Percentiles rank a stretch among this genome's conserved stretches.
Conservation (phyloP, 1,284 basidiomycete species). For the Mycena sp. region DNA sequence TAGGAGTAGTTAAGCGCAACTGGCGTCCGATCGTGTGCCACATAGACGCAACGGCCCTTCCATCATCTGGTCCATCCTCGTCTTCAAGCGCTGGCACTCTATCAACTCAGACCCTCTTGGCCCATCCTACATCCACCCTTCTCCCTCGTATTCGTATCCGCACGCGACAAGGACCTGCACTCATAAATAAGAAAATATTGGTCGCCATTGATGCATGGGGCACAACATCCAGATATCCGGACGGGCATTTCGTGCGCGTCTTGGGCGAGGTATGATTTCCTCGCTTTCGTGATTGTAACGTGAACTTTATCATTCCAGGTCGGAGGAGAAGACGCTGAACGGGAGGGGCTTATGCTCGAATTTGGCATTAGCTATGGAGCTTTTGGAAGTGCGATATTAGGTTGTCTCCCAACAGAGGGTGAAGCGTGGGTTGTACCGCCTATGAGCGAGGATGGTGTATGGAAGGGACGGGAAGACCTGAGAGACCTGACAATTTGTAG, state of each 20-base stretch:
- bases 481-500: conserved; percentile 91
- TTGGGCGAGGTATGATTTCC: conserved; percentile 71
- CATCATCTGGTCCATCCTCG: conserved; percentile 56
- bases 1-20: conserved; percentile 94
- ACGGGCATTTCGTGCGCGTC: conserved; percentile 96
- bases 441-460: conserved; percentile 69
- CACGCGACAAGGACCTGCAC: conserved; percentile 91
- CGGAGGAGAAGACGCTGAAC: conserved; percentile 96
- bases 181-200: conserved; percentile 95
- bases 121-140: conserved; percentile 91
- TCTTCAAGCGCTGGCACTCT: conserved; percentile 83
- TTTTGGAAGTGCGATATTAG: conserved; percentile 94
- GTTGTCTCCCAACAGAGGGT: conserved; percentile 91
- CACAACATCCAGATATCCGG: conserved; percentile 88
- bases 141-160: conserved; percentile 95
- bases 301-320: conserved; percentile 49
- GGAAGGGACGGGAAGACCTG: conserved; percentile 92
- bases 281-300: too few relatives aligned
- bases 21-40: conserved; percentile 99
- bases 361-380: conserved; percentile 97
- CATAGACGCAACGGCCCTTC: conserved; percentile 83
- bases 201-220: conserved; percentile 97
- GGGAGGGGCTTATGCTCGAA: conserved; percentile 94
- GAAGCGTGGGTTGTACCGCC: conserved; percentile 94
- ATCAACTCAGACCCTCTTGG: conserved; percentile 93